phyloP scores from a whole-genome alignment of 2,329 filamentous ascomycete genomes.

The Colletotrichum liaoningense region DNA sequence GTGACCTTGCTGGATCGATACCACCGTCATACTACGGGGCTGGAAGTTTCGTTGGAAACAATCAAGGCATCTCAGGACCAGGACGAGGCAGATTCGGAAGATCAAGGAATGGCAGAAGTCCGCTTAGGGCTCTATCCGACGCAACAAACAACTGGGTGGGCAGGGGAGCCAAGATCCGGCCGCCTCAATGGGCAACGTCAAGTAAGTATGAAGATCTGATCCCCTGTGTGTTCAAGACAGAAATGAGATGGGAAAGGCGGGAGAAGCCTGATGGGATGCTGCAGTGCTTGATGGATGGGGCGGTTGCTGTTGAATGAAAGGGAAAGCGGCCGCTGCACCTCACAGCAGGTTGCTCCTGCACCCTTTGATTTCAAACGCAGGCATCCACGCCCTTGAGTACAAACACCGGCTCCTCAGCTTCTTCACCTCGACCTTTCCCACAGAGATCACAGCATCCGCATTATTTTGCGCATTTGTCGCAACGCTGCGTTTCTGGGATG shows the following conservation, averaged over 20 bases:
- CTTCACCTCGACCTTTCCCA: not conserved
- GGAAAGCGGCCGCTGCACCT: not conserved
- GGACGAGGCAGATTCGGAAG: constrained; percentile 88
- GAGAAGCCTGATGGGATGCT: not conserved
- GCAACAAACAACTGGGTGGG: constrained; percentile 66
- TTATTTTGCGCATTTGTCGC: not conserved
- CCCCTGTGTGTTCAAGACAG: not conserved
- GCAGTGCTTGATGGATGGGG: not conserved
- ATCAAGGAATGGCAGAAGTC: constrained; percentile 69
- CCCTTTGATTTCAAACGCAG: not conserved
- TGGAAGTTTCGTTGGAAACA: constrained; percentile 63
- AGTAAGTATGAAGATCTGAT: constrained; percentile 51
- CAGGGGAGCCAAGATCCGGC: constrained; percentile 58
- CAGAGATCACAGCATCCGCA: not conserved
- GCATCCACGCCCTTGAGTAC: not conserved
- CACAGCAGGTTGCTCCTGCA: not conserved
- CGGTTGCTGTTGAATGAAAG: not conserved
- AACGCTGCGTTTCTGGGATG: not conserved
- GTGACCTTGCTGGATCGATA: constrained; percentile 43
- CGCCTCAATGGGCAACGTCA: constrained; percentile 57
- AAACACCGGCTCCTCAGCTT: not conserved
- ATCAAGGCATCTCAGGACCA: constrained; percentile 77
- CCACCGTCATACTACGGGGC: constrained; percentile 52
- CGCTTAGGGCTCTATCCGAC: constrained; percentile 70
- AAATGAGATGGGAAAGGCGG: not conserved